phyloP scores from a whole-genome alignment of 1,139 yeast genomes.

The Geotrichum restrictum region DNA sequence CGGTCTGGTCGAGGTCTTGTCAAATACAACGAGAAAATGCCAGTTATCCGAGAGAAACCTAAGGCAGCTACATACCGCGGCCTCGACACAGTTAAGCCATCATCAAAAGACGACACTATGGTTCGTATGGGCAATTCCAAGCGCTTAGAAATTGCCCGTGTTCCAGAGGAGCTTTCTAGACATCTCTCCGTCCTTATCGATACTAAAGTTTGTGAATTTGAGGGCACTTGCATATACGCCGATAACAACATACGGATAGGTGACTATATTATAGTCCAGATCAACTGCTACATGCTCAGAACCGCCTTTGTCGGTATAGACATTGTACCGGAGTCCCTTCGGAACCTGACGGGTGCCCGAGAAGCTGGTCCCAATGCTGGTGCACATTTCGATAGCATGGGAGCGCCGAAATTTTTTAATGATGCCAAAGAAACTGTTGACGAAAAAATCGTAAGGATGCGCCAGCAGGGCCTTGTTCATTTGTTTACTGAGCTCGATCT shows the following conservation, averaged over 20 bases:
- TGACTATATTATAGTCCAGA: slow-evolving; percentile 60
- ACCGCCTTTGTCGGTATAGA: slow-evolving; percentile 45
- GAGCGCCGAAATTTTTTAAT: slow-evolving; percentile 25
- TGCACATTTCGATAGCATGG: slow-evolving; percentile 2
- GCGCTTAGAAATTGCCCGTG: slow-evolving; percentile 69
- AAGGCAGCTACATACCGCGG: slow-evolving; percentile 9
- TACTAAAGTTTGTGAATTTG: slow-evolving; percentile 52
- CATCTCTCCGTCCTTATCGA: slow-evolving; percentile 65
- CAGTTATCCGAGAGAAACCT: slow-evolving; percentile 34
- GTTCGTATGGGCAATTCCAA: slow-evolving; percentile 35
- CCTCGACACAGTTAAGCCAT: slow-evolving; percentile 2
- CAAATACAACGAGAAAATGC: slow-evolving; percentile 48
- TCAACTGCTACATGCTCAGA: slow-evolving; percentile 57
- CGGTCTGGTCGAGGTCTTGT: slow-evolving; percentile 60
- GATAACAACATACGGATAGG: slow-evolving; percentile 63
- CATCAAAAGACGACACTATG: slow-evolving; percentile 31
- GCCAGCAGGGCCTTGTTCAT: slow-evolving; percentile 56
- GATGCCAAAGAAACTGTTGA: slow-evolving; percentile 49
- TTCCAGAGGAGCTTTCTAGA: slow-evolving; percentile 70
- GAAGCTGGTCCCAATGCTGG: slow-evolving; percentile 8
- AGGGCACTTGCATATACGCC: slow-evolving; percentile 58
- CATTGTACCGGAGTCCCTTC: slow-evolving; percentile 19
- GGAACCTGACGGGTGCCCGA: not conserved
- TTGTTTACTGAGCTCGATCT: slow-evolving; percentile 53
- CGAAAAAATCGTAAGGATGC: slow-evolving; percentile 51